Conservation (phyloP, 177 flowering plant species). For the Tripterygium wilfordii region DNA sequence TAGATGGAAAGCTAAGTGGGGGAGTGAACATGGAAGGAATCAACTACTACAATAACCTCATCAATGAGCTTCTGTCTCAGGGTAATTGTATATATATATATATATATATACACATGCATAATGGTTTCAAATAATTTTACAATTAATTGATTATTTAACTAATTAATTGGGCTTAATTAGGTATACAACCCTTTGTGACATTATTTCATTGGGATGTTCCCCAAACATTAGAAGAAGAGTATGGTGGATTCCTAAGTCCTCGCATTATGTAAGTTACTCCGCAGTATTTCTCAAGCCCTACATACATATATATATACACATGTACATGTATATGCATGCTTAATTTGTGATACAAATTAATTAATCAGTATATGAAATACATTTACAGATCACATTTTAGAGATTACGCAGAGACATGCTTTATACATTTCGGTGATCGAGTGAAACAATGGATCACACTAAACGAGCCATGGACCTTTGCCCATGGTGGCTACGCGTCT, state of each 20-base stretch:
- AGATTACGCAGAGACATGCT: conserved; percentile 21
- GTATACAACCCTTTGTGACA: conserved; percentile 31
- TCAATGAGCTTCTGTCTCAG: conserved; percentile 29
- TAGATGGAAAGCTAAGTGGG: conserved; percentile 21
- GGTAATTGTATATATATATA: conserved; percentile 7
- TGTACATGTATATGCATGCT: background rate
- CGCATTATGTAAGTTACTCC: conserved; percentile 22
- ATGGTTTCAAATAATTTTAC: background rate
- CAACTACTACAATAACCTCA: conserved; percentile 25
- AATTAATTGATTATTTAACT: background rate
- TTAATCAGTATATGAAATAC: background rate
- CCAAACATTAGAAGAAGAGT: conserved; percentile 25
- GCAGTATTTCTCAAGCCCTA: background rate
- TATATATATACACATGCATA: background rate
- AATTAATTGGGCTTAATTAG: too few species aligned
- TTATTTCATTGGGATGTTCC: conserved; percentile 45
- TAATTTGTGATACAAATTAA: background rate
- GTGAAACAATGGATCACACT: conserved; percentile 27
- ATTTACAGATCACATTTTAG: conserved; percentile 11
- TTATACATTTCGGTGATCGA: conserved; percentile 18
- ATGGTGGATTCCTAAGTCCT: conserved; percentile 29
- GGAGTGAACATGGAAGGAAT: conserved; percentile 27
- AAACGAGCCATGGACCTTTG: conserved; percentile 15
- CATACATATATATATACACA: background rate
- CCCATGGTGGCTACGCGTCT: background rate